Percentiles rank a stretch among this genome's conserved stretches.
phyloP scores from a whole-genome alignment of 331 rosid species.

The Pyrus hybrid region DNA sequence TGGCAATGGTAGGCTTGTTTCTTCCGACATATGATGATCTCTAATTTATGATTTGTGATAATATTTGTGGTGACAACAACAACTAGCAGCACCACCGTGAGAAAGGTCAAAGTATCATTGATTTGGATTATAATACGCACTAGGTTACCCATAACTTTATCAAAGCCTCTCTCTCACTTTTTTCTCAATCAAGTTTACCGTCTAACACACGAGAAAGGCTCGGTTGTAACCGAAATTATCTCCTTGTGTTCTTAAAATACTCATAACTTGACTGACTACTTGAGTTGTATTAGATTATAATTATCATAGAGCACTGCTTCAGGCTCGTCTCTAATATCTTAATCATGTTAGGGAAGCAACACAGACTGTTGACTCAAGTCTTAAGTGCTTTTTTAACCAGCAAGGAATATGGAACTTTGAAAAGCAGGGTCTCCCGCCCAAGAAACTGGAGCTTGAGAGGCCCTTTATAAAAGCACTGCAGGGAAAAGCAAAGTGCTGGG shows the following conservation, averaged over 20 bases:
- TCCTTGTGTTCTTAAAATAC: too few relatives aligned
- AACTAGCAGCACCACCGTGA: background rate
- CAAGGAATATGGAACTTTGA: background rate
- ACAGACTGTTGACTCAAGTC: background rate
- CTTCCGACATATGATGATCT: background rate
- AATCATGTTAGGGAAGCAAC: background rate
- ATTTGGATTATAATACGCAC: background rate
- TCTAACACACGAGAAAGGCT: too few relatives aligned
- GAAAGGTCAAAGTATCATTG: background rate
- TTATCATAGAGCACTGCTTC: too few relatives aligned
- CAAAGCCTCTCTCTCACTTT: background rate
- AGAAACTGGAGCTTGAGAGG: background rate
- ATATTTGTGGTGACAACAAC: background rate
- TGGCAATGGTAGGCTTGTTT: conserved; percentile 2
- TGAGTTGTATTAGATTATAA: too few relatives aligned
- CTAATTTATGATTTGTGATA: background rate
- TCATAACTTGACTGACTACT: too few relatives aligned
- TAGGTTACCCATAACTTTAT: background rate
- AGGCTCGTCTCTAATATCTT: background rate
- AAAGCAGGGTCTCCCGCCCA: background rate
- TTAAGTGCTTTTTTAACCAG: background rate
- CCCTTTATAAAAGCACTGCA: background rate
- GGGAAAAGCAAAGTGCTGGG: background rate
- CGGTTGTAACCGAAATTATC: rapidly evolving
- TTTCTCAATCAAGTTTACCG: background rate